Percentiles rank a stretch among this genome's conserved stretches.
phyloP scores from a whole-genome alignment of 2,329 filamentous ascomycete species.

The Knoxdaviesia capensis region DNA sequence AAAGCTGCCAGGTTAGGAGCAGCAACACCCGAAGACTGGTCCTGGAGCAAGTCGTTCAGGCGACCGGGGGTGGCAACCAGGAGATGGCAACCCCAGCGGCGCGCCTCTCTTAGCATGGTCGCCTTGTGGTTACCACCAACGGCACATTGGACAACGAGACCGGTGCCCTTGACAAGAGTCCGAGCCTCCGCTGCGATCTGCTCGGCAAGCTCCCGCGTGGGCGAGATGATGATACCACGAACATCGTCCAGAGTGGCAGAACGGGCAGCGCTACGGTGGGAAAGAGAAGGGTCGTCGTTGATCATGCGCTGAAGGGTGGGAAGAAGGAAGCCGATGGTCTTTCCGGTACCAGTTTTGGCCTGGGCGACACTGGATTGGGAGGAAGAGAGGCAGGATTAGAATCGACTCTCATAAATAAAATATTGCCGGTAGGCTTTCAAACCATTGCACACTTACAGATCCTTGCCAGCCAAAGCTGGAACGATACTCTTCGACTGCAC shows the following conservation, averaged over 20 bases:
- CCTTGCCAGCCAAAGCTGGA: slow-evolving; percentile 56
- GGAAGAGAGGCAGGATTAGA: slow-evolving; percentile 7
- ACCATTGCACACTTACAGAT: slow-evolving; percentile 43
- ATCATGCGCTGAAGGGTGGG: slow-evolving; percentile 70
- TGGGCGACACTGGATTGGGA: slow-evolving; percentile 50
- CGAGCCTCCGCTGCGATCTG: slow-evolving; percentile 66
- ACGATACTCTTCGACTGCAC: slow-evolving; percentile 75
- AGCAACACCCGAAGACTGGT: slow-evolving; percentile 38
- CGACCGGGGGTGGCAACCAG: slow-evolving; percentile 82
- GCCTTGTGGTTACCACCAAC: slow-evolving; percentile 79
- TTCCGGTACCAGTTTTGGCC: slow-evolving; percentile 92
- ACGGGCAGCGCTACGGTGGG: slow-evolving; percentile 17
- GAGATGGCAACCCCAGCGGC: slow-evolving; percentile 63
- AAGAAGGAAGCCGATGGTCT: slow-evolving; percentile 83
- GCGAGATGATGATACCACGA: slow-evolving; percentile 53
- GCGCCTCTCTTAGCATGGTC: slow-evolving; percentile 45
- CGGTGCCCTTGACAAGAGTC: slow-evolving; percentile 43
- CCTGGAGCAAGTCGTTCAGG: slow-evolving; percentile 59
- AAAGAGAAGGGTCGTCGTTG: slow-evolving; percentile 38
- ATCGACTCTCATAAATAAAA: background rate
- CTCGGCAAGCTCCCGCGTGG: slow-evolving; percentile 62
- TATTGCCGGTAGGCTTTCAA: no score
- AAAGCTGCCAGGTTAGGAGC: slow-evolving; percentile 76
- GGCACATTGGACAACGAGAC: slow-evolving; percentile 50
- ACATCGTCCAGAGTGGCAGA: slow-evolving; percentile 33